phyloP scores from a whole-genome alignment of 345 rosid genomes.

The Lenwebbia sp. region DNA sequence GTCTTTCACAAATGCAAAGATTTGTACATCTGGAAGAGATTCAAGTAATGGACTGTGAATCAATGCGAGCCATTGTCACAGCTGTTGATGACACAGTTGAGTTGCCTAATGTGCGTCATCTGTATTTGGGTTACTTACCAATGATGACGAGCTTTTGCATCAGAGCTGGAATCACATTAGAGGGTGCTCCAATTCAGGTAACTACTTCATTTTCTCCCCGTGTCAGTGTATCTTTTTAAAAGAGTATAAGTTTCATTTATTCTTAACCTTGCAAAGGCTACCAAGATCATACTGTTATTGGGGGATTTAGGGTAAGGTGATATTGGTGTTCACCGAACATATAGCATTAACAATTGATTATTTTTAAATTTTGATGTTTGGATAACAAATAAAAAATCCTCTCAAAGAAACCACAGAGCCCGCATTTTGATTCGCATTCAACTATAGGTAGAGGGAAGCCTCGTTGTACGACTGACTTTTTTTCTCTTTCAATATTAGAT shows the following conservation, averaged over 20 bases:
- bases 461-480: neutral
- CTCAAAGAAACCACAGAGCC: neutral
- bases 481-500: neutral
- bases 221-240: fast-evolving
- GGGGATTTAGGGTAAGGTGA: too few relatives aligned
- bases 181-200: neutral
- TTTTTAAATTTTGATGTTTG: neutral
- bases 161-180: neutral
- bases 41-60: too few relatives aligned
- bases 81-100: too few relatives aligned
- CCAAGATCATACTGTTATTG: too few relatives aligned
- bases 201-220: neutral
- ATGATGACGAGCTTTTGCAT: neutral
- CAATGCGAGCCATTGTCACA: too few relatives aligned
- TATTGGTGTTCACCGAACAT: too few relatives aligned
- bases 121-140: fast-evolving
- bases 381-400: neutral
- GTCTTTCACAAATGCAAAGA: too few relatives aligned
- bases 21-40: too few relatives aligned
- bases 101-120: neutral
- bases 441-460: neutral
- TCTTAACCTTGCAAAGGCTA: too few relatives aligned
- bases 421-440: neutral
- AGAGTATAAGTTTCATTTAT: fast-evolving
- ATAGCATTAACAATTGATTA: too few relatives aligned